Base-by-base conservation (phyloP, 1,139 yeast species). In the Insectozyma bohioensis region DNA sequence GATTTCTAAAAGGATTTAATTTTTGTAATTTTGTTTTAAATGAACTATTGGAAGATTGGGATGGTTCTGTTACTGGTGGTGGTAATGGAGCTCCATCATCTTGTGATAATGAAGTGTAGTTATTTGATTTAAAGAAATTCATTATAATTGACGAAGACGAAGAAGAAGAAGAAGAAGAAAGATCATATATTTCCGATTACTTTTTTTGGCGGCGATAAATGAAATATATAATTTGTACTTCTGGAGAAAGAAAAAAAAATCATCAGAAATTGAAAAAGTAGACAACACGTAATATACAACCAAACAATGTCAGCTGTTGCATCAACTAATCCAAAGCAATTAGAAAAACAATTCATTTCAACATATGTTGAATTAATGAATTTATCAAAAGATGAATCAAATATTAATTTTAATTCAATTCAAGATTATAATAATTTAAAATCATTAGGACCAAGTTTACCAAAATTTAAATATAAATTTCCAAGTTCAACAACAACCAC, bases 391-490 rank as follows among this genome's bases (percentile, higher is more conserved):
- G 48, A 52, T 28, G 52, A 58, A 1, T 37, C 56, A 1, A 39
- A 56, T 2, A 56, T 52, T 26, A 34, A 42, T 13, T 67, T 63
- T 54, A 55, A 57, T 45, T 49, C 58, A 19, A 52, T 63, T 3
- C 48, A 55, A 5, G 63, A 61, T 28, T 68, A 68, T 43, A 39
- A 46, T 37, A 54, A 51, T 28, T 43, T 69, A 23, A 47, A 49
- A 18, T 49, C 69, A 1, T 56, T 69, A 39, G 75, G 75, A 1
- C 75, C 75, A 12, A 53, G 66, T 16, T 59, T 69, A 35, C 72
- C 74, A 15, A 45, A 50, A 23, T 43, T 57, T 26, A 46, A 48
- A 13, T 50, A 46, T 20, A 48, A 50, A 1, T 56, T 68, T 25
- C 75, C 75, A 4, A 35, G 39, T 8, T 28, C 14, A 27, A 39